Base-by-base conservation (phyloP, 352 stramenopile species). In the Globisporangium camurandrum region DNA sequence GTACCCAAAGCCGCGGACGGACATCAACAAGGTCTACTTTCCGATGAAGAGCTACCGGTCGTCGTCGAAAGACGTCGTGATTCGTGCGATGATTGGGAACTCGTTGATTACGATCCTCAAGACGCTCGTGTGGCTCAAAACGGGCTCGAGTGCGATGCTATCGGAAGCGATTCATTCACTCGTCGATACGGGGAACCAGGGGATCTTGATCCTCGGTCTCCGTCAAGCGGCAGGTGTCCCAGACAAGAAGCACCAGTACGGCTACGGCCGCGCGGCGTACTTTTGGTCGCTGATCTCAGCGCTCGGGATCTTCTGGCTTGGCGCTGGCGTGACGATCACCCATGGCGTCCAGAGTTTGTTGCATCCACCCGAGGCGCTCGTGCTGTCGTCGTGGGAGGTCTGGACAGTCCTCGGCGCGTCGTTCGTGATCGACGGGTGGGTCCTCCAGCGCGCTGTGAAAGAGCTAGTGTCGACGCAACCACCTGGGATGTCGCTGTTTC, bases 211-310 rank as follows among this genome's bases (percentile, higher is more conserved):
- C 30, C 59, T 93, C 20, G 84, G 84, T 0, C 64, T 95, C n/a
- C 82, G 75, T 11, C 84, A 95, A 54, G 83, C 84, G 3, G 74
- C 78, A 3, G 83, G 84, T 37, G 78, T 84, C 26, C 93, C 95
- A 0, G 96, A 99, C 62, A 92, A 92, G 56, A 80, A 84, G 33
- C 95, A 99, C 67, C 96, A 97, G 52, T 98, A 98, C 65, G 96
- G 95, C 40, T 99, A 98, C 67, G 96, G 95, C 28, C 97, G 96
- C 53, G 89, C 84, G 8, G 88, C 97, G 42, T 99, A 98, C 79
- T 98, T 99, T 68, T 99, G 96, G 96, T 97, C 92, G 55, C 78
- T 99, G 22, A 97, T 99, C 20, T 98, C 86, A 9, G 96, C 96
- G 40, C 68, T 99, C n/a, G 95, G 95, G 11, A 99, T 97, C 30